Base-by-base conservation (phyloP, 768 basidiomycete species). In the Pholiota microspora region DNA sequence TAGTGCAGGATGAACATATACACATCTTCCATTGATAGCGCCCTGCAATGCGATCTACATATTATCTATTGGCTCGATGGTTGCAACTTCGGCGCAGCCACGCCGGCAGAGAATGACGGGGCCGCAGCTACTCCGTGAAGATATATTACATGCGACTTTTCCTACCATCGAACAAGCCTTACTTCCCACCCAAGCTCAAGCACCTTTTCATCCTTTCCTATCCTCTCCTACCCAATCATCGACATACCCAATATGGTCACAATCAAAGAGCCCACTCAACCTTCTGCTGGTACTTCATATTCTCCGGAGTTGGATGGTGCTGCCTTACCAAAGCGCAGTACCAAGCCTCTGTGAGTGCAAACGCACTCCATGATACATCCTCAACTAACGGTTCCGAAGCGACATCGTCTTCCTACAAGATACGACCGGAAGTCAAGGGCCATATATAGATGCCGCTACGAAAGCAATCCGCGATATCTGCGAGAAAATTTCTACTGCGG, bases 371-470 rank as follows among this genome's bases (percentile, higher is more conserved):
- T 16, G 2, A 32, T 10, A 51, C 18, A 16, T 40, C 21, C 16
- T 42, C 18, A 28, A 9, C 23, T 16, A 27, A 10, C n/a, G 16
- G 7, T 2, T 12, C n/a, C 15, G 9, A 40, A 70, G 70, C 3
- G 80, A 81, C 57, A 68, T 82, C 10, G 72, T 78, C 3, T 82
- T 82, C 65, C 67, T 82, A 18, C 72, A 79, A 59, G 80, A 82
- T 65, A 75, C 74, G 38, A 82, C 81, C 3, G 80, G 77, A 3
- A 73, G 72, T 44, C 75, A 77, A 59, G 68, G 68, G 4, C 67
- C 67, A 9, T 76, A 76, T 49, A 74, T 77, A 48, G 52, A 65
- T 27, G 66, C 71, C n/a, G 77, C 78, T 5, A 71, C 74, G 5
- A 73, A 79, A 64, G 78, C 80, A 55, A 79, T 83, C 58, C 71